Conservation (phyloP, 257 asterid genomes). For the Vinca minor region DNA sequence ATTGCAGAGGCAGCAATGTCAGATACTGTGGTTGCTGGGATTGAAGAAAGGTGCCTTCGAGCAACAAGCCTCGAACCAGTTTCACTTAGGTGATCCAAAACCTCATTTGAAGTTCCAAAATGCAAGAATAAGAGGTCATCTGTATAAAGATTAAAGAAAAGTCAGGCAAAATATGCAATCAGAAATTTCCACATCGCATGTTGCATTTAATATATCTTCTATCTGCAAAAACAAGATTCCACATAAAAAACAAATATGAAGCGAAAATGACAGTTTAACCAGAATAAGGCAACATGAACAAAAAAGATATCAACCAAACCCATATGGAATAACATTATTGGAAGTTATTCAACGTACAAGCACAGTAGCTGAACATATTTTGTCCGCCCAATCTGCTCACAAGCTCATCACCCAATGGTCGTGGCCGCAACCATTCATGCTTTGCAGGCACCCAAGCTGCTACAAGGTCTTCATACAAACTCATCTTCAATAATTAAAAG, state of each 20-base stretch:
- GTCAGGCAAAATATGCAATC: constrained; percentile 5
- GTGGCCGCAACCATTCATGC: constrained; percentile 77
- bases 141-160: constrained; percentile 21
- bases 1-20: constrained; percentile 88
- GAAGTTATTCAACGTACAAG: constrained; percentile 54
- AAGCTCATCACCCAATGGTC: constrained; percentile 77
- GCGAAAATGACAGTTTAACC: neutral
- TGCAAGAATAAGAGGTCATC: constrained; percentile 87
- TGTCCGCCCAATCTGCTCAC: constrained; percentile 61
- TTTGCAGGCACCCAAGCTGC: constrained; percentile 98
- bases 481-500: constrained; percentile 53
- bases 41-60: constrained; percentile 89
- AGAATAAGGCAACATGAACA: constrained; percentile 1
- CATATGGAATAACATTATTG: constrained; percentile 19
- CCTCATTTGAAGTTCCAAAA: constrained; percentile 97
- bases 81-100: constrained; percentile 80
- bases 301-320: constrained; percentile 3
- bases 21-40: constrained; percentile 82
- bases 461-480: constrained; percentile 93
- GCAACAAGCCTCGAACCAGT: constrained; percentile 75
- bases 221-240: neutral
- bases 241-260: neutral
- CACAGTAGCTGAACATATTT: constrained; percentile 85
- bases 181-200: neutral
- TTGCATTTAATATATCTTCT: neutral